Conservation (phyloP, 192 early-diverging fungal genomes). For the Rhizophagus clarus region DNA sequence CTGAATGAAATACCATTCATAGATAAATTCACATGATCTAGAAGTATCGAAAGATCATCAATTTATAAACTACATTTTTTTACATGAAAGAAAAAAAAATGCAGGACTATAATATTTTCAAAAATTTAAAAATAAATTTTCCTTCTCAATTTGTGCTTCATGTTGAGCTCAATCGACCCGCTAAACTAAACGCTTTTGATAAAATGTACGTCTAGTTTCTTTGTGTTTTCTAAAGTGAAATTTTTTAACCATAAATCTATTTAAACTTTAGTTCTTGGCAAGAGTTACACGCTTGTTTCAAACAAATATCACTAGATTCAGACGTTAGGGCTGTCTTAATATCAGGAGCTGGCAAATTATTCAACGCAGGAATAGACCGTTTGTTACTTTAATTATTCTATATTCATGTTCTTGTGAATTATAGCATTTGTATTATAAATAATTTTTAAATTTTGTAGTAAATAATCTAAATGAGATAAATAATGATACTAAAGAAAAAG, state of each 20-base stretch:
- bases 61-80: no score
- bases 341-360: slow-evolving; percentile 72
- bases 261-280: slow-evolving; percentile 55
- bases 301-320: slow-evolving; percentile 56
- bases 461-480: neutral
- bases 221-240: neutral
- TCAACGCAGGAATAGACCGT: slow-evolving; percentile 92
- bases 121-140: slow-evolving; percentile 63
- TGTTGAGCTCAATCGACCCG: slow-evolving; percentile 82
- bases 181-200: slow-evolving; percentile 85
- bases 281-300: slow-evolving; percentile 69
- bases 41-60: no score
- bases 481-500: slow-evolving; percentile 3
- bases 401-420: neutral
- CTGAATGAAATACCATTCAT: no score
- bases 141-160: slow-evolving; percentile 67
- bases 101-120: slow-evolving; percentile 51
- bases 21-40: no score
- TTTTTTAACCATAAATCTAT: neutral
- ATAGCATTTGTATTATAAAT: neutral
- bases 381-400: slow-evolving; percentile 32
- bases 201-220: slow-evolving; percentile 47
- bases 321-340: slow-evolving; percentile 78
- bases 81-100: slow-evolving; percentile 24
- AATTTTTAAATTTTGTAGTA: neutral